Conservation (phyloP, 2,329 filamentous ascomycete species). For the Epichloe hybrida region DNA sequence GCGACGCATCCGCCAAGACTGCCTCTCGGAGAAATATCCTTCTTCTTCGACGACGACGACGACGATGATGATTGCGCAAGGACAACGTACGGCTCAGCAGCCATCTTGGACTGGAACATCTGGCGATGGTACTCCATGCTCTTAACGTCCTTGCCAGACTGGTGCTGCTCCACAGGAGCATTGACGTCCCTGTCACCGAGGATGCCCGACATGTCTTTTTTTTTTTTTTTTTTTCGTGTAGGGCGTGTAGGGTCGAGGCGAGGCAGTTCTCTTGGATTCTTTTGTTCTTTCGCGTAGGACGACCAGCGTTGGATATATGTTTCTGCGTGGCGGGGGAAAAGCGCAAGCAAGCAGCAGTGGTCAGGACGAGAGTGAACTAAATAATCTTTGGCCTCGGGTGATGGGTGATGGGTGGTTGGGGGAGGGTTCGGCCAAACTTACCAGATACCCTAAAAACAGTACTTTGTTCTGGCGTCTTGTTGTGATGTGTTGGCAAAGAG, state of each 20-base stretch:
- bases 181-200: conserved; percentile 57
- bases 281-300: neutral
- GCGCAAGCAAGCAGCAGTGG: neutral
- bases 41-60: neutral
- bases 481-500: neutral
- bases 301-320: conserved; percentile 3
- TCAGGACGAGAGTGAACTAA: neutral
- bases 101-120: conserved; percentile 58
- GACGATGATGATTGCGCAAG: too few relatives aligned
- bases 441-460: neutral
- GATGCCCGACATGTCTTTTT: conserved; percentile 39
- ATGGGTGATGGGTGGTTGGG: too few relatives aligned
- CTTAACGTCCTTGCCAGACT: conserved; percentile 37
- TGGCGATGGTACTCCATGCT: conserved; percentile 69
- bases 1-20: neutral
- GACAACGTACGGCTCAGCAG: conserved; percentile 47
- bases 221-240: neutral
- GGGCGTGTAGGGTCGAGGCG: neutral
- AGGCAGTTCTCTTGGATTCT: neutral
- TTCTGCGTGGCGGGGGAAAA: neutral
- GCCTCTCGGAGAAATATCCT: neutral
- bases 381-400: neutral
- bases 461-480: neutral
- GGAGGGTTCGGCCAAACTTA: neutral
- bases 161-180: conserved; percentile 26